These are phyloP conservation scores for Pneumocystis oryctolagi DNA, from an alignment of 1,139 yeast genomes.

Conservation along the genomic window DNA sequence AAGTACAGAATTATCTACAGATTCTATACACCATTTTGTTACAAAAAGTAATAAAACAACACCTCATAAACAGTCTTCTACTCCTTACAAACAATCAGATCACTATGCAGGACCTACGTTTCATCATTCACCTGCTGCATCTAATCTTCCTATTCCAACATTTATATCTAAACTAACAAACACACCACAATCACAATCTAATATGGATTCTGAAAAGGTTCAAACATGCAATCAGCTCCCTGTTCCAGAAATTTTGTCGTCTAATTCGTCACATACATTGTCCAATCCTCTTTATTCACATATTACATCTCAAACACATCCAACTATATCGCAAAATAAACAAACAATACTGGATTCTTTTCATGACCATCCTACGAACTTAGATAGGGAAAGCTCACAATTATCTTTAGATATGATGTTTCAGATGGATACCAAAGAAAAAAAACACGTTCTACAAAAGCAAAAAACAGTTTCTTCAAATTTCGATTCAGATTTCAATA, in stretches of 20 bases:
- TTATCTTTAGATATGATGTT: not conserved
- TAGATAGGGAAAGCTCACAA: not conserved
- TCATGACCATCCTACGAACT: not conserved
- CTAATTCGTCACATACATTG: not conserved
- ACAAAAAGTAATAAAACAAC: not conserved
- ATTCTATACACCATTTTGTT: not conserved
- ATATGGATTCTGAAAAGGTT: not conserved
- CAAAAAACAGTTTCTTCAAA: not conserved
- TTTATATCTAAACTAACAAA: constrained; percentile 18
- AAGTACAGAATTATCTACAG: not conserved
- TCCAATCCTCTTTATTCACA: not conserved
- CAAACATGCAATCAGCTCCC: not conserved
- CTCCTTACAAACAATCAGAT: not conserved
- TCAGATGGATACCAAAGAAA: not conserved
- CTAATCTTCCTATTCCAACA: constrained; percentile 30
- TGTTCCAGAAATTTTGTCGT: not conserved
- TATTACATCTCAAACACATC: not conserved
- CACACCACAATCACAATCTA: not conserved
- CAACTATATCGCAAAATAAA: not conserved
- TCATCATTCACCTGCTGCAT: constrained; percentile 31
- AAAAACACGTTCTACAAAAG: not conserved
- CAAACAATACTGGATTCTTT: not conserved
- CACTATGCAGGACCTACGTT: constrained; percentile 29
- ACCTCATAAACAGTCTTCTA: not conserved
- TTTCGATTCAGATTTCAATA: not conserved